Evolutionary conservation across 192 early-diverging fungal species (phyloP).

Genomic region (Rhizophagus sp.): DNA sequence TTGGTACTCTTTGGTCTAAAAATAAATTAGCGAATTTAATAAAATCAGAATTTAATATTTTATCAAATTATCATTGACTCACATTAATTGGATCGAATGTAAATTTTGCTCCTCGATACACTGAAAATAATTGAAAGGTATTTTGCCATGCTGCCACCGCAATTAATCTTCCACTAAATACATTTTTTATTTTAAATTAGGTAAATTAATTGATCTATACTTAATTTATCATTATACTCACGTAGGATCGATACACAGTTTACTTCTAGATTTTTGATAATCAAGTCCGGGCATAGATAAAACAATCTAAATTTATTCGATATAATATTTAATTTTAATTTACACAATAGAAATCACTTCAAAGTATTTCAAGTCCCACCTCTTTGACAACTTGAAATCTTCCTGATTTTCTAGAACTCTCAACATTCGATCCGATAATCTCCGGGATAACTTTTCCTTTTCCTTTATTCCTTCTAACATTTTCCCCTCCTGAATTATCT

Average conservation of each 20-base stretch:
- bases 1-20: conserved; percentile 6
- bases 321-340: neutral
- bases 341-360: no score
- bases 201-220: neutral
- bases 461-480: neutral
- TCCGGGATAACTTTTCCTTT: neutral
- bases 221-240: neutral
- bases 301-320: neutral
- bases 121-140: conserved; percentile 7
- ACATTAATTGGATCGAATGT: conserved; percentile 15
- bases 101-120: neutral
- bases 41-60: neutral
- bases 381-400: conserved; percentile 13
- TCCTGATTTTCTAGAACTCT: neutral
- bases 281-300: conserved; percentile 22
- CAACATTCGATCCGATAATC: neutral
- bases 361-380: neutral
- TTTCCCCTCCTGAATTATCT: neutral
- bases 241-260: conserved; percentile 15
- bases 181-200: neutral
- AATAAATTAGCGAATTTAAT: conserved; percentile 16
- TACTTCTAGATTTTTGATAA: conserved; percentile 3
- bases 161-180: neutral
- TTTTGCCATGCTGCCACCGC: conserved; percentile 25
- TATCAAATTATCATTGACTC: neutral